These are phyloP conservation scores for Lepiota venenata DNA, from an alignment of 768 basidiomycete genomes.

Conservation along the genomic window DNA sequence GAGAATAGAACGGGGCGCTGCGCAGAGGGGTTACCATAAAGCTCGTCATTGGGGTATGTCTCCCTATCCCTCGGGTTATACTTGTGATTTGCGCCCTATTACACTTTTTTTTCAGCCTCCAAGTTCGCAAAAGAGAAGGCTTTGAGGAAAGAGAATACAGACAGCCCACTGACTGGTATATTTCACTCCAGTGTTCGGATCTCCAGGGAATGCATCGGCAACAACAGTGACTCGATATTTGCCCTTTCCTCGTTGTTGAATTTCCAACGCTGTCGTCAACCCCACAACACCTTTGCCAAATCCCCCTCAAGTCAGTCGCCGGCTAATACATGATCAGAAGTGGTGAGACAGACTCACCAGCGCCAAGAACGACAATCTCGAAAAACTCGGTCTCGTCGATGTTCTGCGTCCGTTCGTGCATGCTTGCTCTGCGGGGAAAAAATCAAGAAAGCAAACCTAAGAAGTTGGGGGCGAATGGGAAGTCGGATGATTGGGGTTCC, in stretches of 20 bases:
- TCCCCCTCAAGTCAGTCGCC: background rate
- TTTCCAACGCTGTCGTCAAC: slow-evolving; percentile 67
- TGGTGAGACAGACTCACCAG: slow-evolving; percentile 25
- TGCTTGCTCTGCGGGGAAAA: no score
- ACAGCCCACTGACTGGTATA: slow-evolving; percentile 88
- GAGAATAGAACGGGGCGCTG: no score
- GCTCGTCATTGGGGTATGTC: slow-evolving; percentile 5
- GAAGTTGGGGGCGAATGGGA: background rate
- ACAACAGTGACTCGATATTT: slow-evolving; percentile 65
- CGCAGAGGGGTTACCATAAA: slow-evolving; percentile 9
- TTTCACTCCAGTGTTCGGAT: slow-evolving; percentile 59
- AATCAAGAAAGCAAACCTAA: no score
- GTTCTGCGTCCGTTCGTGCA: background rate
- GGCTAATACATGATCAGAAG: background rate
- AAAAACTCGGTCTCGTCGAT: slow-evolving; percentile 15
- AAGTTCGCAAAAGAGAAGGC: background rate
- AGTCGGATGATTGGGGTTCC: no score
- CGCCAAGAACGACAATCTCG: slow-evolving; percentile 35
- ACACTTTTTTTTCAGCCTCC: no score
- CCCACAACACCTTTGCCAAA: slow-evolving; percentile 63
- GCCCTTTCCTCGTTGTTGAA: slow-evolving; percentile 51
- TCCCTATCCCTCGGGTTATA: slow-evolving; percentile 34
- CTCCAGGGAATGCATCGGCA: slow-evolving; percentile 69
- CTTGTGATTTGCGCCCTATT: slow-evolving; percentile 79
- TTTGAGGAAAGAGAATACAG: slow-evolving; percentile 20